Evolutionary conservation across 2,329 filamentous ascomycete genomes (phyloP), one percentile per base, ranked within the genome.

Genomic region (Cladophialophora immunda): DNA sequence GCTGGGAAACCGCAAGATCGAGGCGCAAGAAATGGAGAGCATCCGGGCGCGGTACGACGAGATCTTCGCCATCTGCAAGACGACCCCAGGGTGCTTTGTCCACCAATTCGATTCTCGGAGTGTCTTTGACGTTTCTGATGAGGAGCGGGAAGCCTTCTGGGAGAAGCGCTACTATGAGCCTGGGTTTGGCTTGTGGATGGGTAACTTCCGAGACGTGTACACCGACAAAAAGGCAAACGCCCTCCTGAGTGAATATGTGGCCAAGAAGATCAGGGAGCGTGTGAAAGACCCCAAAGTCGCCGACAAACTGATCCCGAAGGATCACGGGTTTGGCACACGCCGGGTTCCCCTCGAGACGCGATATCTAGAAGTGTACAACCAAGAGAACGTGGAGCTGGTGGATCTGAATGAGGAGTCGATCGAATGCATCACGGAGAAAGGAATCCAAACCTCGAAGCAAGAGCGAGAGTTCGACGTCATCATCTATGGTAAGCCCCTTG

Each of bases 271-370:
- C 0, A 81, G 85, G 0, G 77, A 76, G 5, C 80, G 86, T 1
- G 81, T 89, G 41, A 75, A 78, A 0, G 84, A 89, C 68, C 80
- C 84, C 0, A 75, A 73, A 25, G 81, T 82, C 73, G 75, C 81
- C 34, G 83, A 87, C n/a, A 68, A 88, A 1, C 78, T 89, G 6
- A 86, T 85, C 0, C 87, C 87, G 0, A 71, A 79, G 7, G 75
- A 84, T 52, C 84, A 88, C 70, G 83, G 79, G 19, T 87, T 87
- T 70, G 87, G 84, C 9, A 77, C 81, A 38, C 88, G 86, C 76
- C 80, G 85, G 0, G 77, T 78, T 4, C 80, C 75, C 0, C 76
- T 86, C 0, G 85, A 87, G 71, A 76, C 81, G 50, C 76, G 80
- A 62, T 86, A 84, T 70, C 87, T 81, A 68, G 85, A 87, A 66